phyloP scores from a whole-genome alignment of 2,329 filamentous ascomycete species.

The Pyrenochaeta sp. region DNA sequence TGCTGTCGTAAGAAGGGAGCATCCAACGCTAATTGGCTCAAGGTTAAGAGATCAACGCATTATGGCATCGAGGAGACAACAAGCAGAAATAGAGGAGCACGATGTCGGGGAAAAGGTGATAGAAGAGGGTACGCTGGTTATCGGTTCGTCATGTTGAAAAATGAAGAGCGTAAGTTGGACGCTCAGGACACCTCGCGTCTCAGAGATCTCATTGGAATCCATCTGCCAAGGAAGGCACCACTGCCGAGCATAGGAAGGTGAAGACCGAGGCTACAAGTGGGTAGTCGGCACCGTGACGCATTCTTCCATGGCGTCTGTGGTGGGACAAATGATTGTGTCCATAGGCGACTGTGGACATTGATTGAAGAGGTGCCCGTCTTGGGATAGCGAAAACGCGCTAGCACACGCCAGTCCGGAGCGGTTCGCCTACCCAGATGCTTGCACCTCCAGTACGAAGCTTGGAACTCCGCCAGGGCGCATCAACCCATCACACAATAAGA shows the following conservation, averaged over 20 bases:
- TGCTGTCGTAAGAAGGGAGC: not conserved
- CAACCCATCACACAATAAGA: not conserved
- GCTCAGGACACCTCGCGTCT: conserved; percentile 26
- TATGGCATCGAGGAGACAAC: not conserved
- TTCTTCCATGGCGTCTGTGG: not conserved
- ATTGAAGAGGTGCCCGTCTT: not conserved
- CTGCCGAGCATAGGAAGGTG: conserved; percentile 16
- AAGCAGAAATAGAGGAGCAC: conserved; percentile 2
- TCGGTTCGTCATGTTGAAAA: conserved; percentile 12
- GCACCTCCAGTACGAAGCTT: not conserved
- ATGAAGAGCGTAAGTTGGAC: not conserved
- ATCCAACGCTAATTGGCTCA: not conserved
- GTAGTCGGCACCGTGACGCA: not conserved
- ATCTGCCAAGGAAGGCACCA: conserved; percentile 21
- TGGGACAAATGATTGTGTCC: not conserved
- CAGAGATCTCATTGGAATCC: conserved; percentile 5
- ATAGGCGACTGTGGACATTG: not conserved
- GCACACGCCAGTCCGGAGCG: not conserved
- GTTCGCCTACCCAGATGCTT: not conserved
- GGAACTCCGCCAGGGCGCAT: not conserved
- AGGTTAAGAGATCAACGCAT: not conserved
- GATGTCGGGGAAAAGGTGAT: conserved; percentile 1
- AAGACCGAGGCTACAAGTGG: not conserved
- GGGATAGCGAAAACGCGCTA: not conserved
- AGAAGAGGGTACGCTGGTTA: conserved; percentile 5